Evolutionary conservation across 2,329 filamentous ascomycete genomes (phyloP), one percentile per base, ranked within the genome.

Genomic region (Sporothrix variecibatus): DNA sequence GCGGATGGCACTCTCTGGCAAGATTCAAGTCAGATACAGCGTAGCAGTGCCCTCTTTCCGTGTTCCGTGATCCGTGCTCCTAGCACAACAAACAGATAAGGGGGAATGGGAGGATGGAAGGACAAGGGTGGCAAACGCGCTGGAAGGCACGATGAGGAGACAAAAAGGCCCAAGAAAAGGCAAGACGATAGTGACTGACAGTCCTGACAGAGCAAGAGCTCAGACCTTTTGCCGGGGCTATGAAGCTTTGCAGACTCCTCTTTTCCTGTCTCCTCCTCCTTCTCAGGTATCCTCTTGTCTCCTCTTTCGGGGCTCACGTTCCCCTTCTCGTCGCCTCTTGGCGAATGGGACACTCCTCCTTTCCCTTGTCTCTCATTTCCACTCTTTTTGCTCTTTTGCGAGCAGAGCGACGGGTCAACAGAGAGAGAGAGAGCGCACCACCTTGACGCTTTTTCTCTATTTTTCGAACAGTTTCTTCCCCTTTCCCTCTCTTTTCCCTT

Each of bases 141-240:
- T 34, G 34, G 23, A 9, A 53, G n/a, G 17, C 53, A 31, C 53
- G 53, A 28, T 34, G 56, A 40, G 34, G 11, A 65, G 60, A 43
- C 20, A 12, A 65, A 20, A 67, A 31, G 23, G 34, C 7, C 43
- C 34, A 43, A 17, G n/a, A 65, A 20, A 67, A 31, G 23, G 34
- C 7, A 60, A 3, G 17, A 34, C 40, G 43, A 68, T 51, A 70
- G 62, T 46, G 40, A 28, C 38, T 31, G 43, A 68, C 11, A 64
- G 51, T n/a, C 3, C 7, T 23, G 15, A 40, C 11, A 69, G 12
- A 31, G 40, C 5, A 23, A 71, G 23, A 62, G 51, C 69, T 60
- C 51, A 38, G 26, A 53, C 69, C 69, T 31, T 71, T 46, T 71
- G 69, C 69, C 53, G 69, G 51, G 34, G 65, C n/a, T 40, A 17